Base-by-base conservation (phyloP, 2,329 filamentous ascomycete species). In the Helminthosporium solani region DNA sequence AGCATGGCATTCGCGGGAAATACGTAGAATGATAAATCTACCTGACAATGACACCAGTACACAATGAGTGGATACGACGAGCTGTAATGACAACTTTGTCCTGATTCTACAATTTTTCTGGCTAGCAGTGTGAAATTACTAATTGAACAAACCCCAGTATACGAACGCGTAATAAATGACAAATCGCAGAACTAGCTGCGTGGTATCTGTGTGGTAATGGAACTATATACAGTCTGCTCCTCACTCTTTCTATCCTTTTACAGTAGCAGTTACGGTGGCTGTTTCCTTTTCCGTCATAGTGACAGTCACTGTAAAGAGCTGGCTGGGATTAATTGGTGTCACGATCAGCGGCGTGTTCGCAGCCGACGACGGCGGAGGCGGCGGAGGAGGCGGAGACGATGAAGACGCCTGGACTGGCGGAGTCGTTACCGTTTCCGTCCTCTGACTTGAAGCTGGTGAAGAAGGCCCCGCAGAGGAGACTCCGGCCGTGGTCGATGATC, bases 11-110 rank as follows among this genome's bases (percentile, higher is more conserved):
- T 52, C 56, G 47, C 57, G 50, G 56, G 44, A 43, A 50, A 47
- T 41, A 56, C 60, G 60, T 67, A 62, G 63, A 60, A 56, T 52
- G 50, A 58, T 55, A 46, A 56, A 58, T 50, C 54, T 50, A 59
- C 58, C 58, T 52, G 59, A 60, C 64, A 64, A 68, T 65, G 63
- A 58, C 60, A 62, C 64, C 56, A 58, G 59, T 58, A 63, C 51
- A 64, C 38, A 36, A 46, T 43, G 28, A 41, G 44, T 42, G 21
- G 28, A 30, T 39, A 16, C 23, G 34, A 6, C 12, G 28, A 31
- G 25, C 12, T 31, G 12, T 14, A n/a, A 31, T 31, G 9, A 9
- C 23, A 25, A 25, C 23, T n/a, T n/a, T 27, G 25, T 27, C 12
- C 7, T 27, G 25, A 27, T 12, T 27, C n/a, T n/a, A n/a, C n/a